Evolutionary conservation across 1,284 basidiomycete species (phyloP).

Genomic region (Anthracocystis setariae): DNA sequence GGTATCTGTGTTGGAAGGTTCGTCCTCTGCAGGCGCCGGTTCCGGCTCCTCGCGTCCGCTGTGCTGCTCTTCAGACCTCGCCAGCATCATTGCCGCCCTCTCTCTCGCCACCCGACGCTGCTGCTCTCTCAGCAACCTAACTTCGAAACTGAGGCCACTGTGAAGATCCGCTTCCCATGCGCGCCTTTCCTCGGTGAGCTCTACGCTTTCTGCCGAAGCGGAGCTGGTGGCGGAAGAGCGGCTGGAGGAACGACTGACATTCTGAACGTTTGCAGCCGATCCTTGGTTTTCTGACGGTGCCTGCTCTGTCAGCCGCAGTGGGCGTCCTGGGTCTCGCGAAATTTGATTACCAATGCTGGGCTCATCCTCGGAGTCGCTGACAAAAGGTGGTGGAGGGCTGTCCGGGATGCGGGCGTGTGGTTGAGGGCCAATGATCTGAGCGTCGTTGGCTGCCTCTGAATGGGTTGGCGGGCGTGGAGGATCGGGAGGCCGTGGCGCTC

Average conservation of each 20-base stretch:
- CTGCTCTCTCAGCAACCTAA: constrained; percentile 38
- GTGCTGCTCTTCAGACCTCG: not conserved
- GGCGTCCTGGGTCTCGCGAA: not conserved
- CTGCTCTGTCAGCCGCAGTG: not conserved
- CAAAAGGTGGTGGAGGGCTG: constrained; percentile 58
- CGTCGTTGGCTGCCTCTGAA: constrained; percentile 20
- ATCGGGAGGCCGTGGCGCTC: constrained; percentile 39
- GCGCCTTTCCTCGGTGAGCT: constrained; percentile 33
- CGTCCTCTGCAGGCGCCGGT: not conserved
- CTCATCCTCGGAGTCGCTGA: constrained; percentile 48
- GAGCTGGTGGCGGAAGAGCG: constrained; percentile 19
- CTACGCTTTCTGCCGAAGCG: constrained; percentile 22
- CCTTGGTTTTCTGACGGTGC: not conserved
- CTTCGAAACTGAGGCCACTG: constrained; percentile 40
- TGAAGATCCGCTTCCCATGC: constrained; percentile 51
- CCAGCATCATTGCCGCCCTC: constrained; percentile 10
- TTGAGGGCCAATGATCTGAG: constrained; percentile 38
- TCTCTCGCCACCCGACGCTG: constrained; percentile 49
- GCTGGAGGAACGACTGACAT: constrained; percentile 7
- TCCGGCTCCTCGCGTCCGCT: not conserved
- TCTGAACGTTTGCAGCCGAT: not conserved
- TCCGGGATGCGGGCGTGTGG: constrained; percentile 40
- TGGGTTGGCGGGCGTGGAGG: constrained; percentile 42
- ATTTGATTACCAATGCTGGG: not conserved
- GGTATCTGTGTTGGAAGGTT: not conserved